Conservation (phyloP, 2,329 filamentous ascomycete genomes). For the Aspergillus sp. region DNA sequence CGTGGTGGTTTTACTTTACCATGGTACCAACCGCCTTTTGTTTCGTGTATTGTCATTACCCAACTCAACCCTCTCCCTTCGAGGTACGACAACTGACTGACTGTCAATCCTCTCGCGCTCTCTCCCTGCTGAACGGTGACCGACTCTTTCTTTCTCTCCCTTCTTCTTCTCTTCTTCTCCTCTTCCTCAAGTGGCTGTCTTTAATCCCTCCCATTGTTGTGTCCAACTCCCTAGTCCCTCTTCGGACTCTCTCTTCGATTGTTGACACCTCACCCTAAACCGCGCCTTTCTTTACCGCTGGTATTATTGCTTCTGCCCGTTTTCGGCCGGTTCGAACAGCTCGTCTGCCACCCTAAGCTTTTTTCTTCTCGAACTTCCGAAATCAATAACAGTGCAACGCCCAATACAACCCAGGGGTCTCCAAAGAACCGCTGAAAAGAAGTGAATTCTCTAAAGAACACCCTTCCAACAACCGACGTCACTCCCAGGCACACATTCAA, state of each 20-base stretch:
- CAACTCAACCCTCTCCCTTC: too few relatives aligned
- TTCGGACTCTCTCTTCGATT: background rate
- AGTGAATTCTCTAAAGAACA: background rate
- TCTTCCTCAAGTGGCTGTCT: background rate
- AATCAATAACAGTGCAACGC: background rate
- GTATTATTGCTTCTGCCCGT: constrained; percentile 6
- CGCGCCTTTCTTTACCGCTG: constrained; percentile 4
- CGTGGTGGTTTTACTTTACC: constrained; percentile 1
- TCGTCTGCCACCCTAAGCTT: constrained; percentile 2
- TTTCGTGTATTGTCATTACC: background rate
- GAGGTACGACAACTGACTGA: too few relatives aligned
- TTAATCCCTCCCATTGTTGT: background rate
- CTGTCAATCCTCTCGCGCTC: background rate
- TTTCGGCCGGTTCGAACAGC: constrained; percentile 7
- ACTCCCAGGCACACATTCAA: background rate
- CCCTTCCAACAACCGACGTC: too few relatives aligned
- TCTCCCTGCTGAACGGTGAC: background rate
- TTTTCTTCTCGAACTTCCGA: background rate
- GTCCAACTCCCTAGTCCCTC: background rate
- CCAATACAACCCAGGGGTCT: background rate
- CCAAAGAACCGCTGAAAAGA: background rate
- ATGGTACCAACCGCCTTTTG: background rate
- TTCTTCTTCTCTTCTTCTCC: background rate
- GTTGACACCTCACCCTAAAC: background rate
- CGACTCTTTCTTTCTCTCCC: background rate